phyloP scores from a whole-genome alignment of 495 filamentous ascomycete genomes.

The Penicillium chermesinum region DNA sequence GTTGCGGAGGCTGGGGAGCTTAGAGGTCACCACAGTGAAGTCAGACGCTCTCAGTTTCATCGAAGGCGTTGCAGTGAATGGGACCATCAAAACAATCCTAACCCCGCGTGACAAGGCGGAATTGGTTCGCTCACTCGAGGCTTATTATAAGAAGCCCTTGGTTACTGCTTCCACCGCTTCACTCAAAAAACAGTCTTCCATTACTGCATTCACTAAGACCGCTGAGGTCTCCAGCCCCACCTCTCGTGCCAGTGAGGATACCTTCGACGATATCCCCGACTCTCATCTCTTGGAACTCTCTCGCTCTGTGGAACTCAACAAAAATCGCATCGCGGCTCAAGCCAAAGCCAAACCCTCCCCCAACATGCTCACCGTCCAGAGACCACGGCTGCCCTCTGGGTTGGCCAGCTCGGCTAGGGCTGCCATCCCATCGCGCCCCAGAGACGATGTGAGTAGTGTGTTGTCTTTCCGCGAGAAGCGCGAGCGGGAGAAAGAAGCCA shows the following conservation, averaged over 20 bases:
- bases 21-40: conserved; percentile 56
- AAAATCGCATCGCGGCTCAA: conserved; percentile 37
- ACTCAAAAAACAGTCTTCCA: conserved; percentile 57
- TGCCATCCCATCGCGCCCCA: background rate
- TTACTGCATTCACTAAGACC: conserved; percentile 58
- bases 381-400: background rate
- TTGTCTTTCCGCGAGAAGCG: conserved; percentile 62
- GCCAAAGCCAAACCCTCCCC: conserved; percentile 31
- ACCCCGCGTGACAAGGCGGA: conserved; percentile 74
- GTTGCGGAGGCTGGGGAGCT: conserved; percentile 64
- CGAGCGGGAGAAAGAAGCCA: conserved; percentile 66
- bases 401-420: background rate
- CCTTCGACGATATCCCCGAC: conserved; percentile 42
- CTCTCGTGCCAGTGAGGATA: conserved; percentile 36
- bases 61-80: conserved; percentile 53
- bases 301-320: conserved; percentile 44
- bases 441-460: conserved; percentile 29
- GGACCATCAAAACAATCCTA: conserved; percentile 63
- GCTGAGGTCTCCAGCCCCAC: conserved; percentile 32
- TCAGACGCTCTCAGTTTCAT: conserved; percentile 55
- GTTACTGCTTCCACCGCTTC: conserved; percentile 41
- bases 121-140: conserved; percentile 70
- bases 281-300: conserved; percentile 41
- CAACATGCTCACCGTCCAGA: background rate
- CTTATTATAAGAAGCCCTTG: conserved; percentile 59